Evolutionary conservation across 257 asterid species (phyloP).

Genomic region (Anisodus tanguticus): DNA sequence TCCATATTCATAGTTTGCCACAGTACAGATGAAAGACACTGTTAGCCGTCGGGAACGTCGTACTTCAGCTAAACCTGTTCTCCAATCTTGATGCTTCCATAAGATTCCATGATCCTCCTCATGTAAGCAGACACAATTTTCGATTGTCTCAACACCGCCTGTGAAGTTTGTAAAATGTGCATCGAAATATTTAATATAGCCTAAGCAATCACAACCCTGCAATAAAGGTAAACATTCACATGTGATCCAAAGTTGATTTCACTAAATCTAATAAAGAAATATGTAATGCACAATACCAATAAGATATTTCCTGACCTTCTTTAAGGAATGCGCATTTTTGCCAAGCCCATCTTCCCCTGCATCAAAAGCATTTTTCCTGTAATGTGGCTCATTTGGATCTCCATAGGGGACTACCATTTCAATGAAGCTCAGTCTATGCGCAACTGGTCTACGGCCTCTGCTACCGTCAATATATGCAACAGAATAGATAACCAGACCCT

Average conservation of each 20-base stretch:
- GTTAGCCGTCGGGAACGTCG: constrained; percentile 42
- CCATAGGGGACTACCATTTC: constrained; percentile 56
- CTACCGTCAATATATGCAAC: constrained; percentile 47
- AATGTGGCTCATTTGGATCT: constrained; percentile 42
- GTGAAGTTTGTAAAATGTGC: constrained; percentile 43
- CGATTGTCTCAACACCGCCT: constrained; percentile 42
- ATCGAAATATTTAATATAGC: constrained; percentile 41
- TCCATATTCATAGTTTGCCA: constrained; percentile 45
- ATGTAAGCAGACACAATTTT: constrained; percentile 46
- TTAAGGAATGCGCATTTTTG: constrained; percentile 42
- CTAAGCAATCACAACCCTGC: constrained; percentile 47
- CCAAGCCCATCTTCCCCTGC: constrained; percentile 48
- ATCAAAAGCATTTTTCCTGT: constrained; percentile 46
- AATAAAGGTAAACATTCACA: constrained; percentile 17
- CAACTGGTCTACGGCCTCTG: constrained; percentile 43
- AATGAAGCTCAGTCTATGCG: constrained; percentile 46
- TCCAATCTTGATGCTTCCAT: constrained; percentile 49
- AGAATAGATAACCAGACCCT: constrained; percentile 43
- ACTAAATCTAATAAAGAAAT: background rate
- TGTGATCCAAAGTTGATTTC: background rate
- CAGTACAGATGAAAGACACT: constrained; percentile 43
- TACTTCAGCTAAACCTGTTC: constrained; percentile 46
- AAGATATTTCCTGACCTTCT: constrained; percentile 32
- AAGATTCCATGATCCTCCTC: constrained; percentile 46
- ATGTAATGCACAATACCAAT: background rate